Conservation (phyloP, 768 basidiomycete species). For the Boletus eberwhitei region DNA sequence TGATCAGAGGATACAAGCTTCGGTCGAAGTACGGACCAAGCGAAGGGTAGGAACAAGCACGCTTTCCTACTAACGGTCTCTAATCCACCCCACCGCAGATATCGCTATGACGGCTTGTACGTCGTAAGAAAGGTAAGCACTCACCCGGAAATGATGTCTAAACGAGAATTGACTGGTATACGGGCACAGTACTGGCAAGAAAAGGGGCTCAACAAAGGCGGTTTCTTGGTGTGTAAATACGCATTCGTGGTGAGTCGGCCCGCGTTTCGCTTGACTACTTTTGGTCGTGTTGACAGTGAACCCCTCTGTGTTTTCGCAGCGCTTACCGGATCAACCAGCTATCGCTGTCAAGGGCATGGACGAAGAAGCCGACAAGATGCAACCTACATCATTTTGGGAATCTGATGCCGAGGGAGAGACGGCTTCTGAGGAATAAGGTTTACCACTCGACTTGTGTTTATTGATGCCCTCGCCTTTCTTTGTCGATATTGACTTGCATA, state of each 20-base stretch:
- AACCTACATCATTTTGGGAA: background rate
- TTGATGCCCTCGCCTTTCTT: background rate
- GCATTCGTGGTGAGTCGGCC: constrained; percentile 62
- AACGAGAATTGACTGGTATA: background rate
- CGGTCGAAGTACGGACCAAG: constrained; percentile 70
- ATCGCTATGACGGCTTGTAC: constrained; percentile 91
- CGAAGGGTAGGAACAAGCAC: constrained; percentile 53
- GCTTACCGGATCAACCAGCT: constrained; percentile 23
- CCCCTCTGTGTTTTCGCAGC: constrained; percentile 6
- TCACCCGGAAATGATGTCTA: background rate
- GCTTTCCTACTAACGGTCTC: background rate
- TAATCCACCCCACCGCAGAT: constrained; percentile 40
- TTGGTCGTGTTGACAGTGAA: background rate
- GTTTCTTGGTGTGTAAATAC: constrained; percentile 81
- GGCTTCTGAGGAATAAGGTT: background rate
- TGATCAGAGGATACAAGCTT: constrained; percentile 74
- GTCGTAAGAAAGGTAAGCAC: constrained; percentile 60
- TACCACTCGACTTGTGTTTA: no score
- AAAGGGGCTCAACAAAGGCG: constrained; percentile 61
- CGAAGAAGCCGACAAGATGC: constrained; percentile 1
- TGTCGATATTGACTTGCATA: background rate
- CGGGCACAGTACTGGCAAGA: constrained; percentile 66
- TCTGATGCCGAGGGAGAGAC: constrained; percentile 3
- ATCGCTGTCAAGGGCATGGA: constrained; percentile 24
- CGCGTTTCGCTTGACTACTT: background rate